Conservation (phyloP, 225 moss, liverwort and hornwort species). For the Climacium dendroides region DNA sequence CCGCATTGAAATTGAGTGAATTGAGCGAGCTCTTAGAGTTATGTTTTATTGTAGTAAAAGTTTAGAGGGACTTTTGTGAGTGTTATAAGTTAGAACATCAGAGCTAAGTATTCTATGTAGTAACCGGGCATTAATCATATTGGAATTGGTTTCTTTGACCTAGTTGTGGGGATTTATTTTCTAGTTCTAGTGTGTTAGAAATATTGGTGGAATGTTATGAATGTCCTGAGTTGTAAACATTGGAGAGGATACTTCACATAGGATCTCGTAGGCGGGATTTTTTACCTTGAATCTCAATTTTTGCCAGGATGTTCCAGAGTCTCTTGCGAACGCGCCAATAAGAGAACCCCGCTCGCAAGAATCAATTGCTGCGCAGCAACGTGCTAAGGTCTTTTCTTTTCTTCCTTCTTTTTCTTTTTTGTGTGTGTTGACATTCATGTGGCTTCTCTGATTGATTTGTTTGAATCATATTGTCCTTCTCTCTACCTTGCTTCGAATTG, state of each 20-base stretch:
- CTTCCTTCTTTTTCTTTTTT: background rate
- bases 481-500: background rate
- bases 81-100: background rate
- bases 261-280: background rate
- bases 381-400: conserved; percentile 33
- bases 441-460: background rate
- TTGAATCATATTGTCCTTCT: background rate
- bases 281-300: background rate
- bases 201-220: background rate
- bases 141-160: background rate
- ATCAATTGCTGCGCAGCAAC: conserved; percentile 60
- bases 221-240: background rate
- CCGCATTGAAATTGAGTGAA: background rate
- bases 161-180: background rate
- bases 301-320: conserved; percentile 55
- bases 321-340: conserved; percentile 48
- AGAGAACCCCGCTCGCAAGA: conserved; percentile 50
- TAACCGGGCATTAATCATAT: background rate
- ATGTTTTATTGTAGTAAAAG: background rate
- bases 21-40: background rate
- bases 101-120: background rate
- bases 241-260: background rate
- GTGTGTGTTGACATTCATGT: background rate
- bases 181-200: background rate
- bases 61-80: background rate